Base-by-base conservation (phyloP, 768 basidiomycete species). In the Lentinula aciculospora region DNA sequence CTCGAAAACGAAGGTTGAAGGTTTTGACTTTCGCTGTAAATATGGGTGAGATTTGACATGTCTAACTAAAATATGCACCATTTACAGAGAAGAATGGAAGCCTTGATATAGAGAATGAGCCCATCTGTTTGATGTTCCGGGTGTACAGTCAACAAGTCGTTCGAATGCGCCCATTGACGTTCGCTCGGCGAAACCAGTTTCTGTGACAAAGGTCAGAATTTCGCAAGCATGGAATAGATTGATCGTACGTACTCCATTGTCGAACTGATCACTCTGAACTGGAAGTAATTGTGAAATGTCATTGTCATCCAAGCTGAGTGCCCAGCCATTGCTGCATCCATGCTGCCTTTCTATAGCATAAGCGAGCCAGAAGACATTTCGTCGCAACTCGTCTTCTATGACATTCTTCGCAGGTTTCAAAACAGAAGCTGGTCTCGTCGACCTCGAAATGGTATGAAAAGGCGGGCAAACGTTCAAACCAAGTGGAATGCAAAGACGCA, bases 201-300 rank as follows among this genome's bases (percentile, higher is more conserved):
- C 80, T 84, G 58, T 34, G 56, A 57, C 44, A 63, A 53, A 51
- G 34, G 34, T 56, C 23, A 60, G 34, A 34, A 61, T 29, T 3
- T 32, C 28, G 32, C 39, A 32, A 27, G 57, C 57, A 45, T 40
- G 13, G 27, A 53, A 8, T 15, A 8, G 39, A 10, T 12, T 15
- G 4, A 27, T 10, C 25, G 23, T n/a, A 66, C 82, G 62, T 65
- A 87, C 86, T 56, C 86, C 86, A 62, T 76, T 72, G 57, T 85
- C 76, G 63, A 84, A 87, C 31, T 82, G 75, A 36, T 83, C 80
- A 7, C 76, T 77, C 40, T 82, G 77, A 15, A 86, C 74, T 1
- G 89, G 88, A 25, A 91, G 74, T 19, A 88, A 68, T 59, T 90
- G 88, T 21, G 83, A 83, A 19, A 92, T 76, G 63, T 89, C 88